Evolutionary conservation across 805 yeast species (phyloP).

Genomic region (Kluyveromyces starmeri): DNA sequence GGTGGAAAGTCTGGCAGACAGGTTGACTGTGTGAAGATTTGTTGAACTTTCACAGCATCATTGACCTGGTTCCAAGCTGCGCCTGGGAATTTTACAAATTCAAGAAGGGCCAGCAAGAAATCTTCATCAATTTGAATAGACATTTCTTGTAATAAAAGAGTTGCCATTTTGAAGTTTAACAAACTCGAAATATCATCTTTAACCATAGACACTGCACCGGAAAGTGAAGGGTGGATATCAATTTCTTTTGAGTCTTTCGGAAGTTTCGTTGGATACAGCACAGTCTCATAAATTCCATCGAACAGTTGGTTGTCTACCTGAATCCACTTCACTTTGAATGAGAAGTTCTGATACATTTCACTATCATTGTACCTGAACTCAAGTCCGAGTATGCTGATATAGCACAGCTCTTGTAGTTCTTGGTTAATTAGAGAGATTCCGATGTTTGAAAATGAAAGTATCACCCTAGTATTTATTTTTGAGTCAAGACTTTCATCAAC

Average conservation of each 20-base stretch:
- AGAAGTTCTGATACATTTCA: constrained; percentile 69
- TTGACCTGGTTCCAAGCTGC: constrained; percentile 54
- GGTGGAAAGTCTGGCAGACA: constrained; percentile 66
- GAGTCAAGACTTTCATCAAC: constrained; percentile 32
- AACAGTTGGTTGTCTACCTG: constrained; percentile 89
- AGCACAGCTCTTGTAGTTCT: constrained; percentile 67
- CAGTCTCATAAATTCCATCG: constrained; percentile 81
- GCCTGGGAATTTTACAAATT: constrained; percentile 73
- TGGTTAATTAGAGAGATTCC: constrained; percentile 79
- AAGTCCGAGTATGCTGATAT: constrained; percentile 71
- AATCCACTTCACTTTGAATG: constrained; percentile 83
- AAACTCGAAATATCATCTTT: constrained; percentile 91
- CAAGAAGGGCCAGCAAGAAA: constrained; percentile 71
- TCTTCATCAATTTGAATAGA: constrained; percentile 92
- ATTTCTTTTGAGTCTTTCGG: constrained; percentile 79
- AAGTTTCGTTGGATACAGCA: constrained; percentile 81
- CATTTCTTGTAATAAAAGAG: constrained; percentile 80
- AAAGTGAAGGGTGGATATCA: constrained; percentile 83
- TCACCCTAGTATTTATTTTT: constrained; percentile 32
- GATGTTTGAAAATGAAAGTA: constrained; percentile 68
- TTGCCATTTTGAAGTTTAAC: constrained; percentile 81
- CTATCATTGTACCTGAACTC: constrained; percentile 78
- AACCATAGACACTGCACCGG: constrained; percentile 74
- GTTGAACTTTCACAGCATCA: constrained; percentile 18
- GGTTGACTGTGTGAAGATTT: constrained; percentile 49